Evolutionary conservation across 176 grass and related monocot species (phyloP), one percentile per base, ranked within the genome.

Genomic region (Oryza longistaminata): DNA sequence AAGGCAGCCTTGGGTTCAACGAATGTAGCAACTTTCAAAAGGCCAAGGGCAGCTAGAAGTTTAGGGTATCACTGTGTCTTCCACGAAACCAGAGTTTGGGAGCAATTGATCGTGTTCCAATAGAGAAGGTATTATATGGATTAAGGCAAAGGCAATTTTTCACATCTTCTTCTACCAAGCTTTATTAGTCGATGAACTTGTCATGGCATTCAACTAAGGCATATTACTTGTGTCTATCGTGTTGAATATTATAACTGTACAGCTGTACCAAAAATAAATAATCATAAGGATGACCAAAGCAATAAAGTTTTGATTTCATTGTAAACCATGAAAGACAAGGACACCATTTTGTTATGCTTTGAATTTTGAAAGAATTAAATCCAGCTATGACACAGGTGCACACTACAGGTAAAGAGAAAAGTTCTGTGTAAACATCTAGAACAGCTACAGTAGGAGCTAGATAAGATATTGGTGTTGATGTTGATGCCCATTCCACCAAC

Each of bases 241-340:
- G 58, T 64, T 71, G 17, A 72, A 74, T 55, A 77, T 9, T 10
- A 78, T 26, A 74, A 24, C 52, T 62, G n/a, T 62, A 62, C 35
- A 55, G 13, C 2, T 49, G 46, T 14, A 15, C 46, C 46, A 21
- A 58, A 48, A 7, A 85, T 16, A 73, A 73, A 3, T 44, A 37
- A 78, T 50, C 44, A 58, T 17, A 64, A 11, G 27, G 43, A 76
- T 45, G 24, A 27, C 44, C 27, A 86, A 34, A 66, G 53, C 5
- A 1, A 78, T 46, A 17, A 55, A 45, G 66, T 24, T 37, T 6
- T 64, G 29, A 49, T 9, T 71, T 75, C 2, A 70, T 27, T 89
- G 70, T 50, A 64, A 71, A 69, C 21, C 35, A 78, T 11, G 60
- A 72, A 78, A 78, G 58, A 82, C 61, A 78, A 21, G 21, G 26